Percentiles rank a stretch among this genome's conserved stretches.
Evolutionary conservation across 192 early-diverging fungal species (phyloP).

Genomic region (Dispira simplex): DNA sequence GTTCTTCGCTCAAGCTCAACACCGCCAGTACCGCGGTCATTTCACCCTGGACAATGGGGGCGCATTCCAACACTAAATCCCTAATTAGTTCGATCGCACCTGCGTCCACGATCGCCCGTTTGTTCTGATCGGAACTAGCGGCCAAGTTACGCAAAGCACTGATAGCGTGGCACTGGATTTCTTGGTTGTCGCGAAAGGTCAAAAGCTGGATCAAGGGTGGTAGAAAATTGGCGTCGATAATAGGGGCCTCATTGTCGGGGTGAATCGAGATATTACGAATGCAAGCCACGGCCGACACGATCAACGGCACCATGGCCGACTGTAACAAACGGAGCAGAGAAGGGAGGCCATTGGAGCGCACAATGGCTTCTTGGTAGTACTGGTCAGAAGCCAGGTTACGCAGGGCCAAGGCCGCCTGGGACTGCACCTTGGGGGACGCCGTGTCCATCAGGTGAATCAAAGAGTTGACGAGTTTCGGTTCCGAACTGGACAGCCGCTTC

Average conservation of each 20-base stretch:
- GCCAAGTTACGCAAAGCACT: constrained; percentile 72
- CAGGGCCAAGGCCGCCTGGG: constrained; percentile 74
- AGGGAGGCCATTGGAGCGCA: constrained; percentile 53
- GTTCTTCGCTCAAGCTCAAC: constrained; percentile 58
- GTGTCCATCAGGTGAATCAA: constrained; percentile 66
- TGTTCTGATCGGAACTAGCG: constrained; percentile 61
- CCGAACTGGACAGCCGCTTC: constrained; percentile 49
- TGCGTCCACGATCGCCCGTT: constrained; percentile 50
- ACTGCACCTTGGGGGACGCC: constrained; percentile 66
- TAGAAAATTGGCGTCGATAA: constrained; percentile 65
- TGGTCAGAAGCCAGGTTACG: constrained; percentile 63
- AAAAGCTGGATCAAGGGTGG: constrained; percentile 44
- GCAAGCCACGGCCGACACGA: constrained; percentile 72
- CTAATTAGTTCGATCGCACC: constrained; percentile 64
- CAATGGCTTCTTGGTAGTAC: constrained; percentile 77
- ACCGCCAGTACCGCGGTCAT: constrained; percentile 76
- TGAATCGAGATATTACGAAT: constrained; percentile 85
- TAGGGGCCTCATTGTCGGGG: constrained; percentile 67
- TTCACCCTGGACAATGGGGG: constrained; percentile 52
- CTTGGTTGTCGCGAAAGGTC: constrained; percentile 52
- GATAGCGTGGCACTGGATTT: constrained; percentile 77
- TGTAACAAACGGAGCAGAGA: constrained; percentile 57
- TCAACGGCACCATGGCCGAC: constrained; percentile 57
- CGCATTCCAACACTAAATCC: constrained; percentile 32
- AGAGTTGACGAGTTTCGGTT: constrained; percentile 53